Evolutionary conservation across 331 rosid species (phyloP), one percentile per base, ranked within the genome.

Genomic region (Stylosanthes scabra): DNA sequence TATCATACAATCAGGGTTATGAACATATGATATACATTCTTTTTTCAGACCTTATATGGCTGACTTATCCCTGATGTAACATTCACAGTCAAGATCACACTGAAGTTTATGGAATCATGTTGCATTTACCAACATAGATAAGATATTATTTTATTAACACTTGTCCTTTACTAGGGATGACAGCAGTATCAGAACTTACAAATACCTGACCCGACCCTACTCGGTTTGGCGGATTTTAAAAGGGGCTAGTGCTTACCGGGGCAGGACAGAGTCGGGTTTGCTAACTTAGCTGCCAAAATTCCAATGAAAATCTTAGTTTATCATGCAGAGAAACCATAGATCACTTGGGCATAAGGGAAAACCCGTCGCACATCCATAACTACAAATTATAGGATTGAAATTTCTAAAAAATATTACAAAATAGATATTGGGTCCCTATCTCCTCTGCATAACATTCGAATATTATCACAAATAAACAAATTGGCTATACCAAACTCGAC

Each of bases 41-140:
- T 34, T 34, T 34, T 41, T 63, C 41, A 40, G 28, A 64, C 77
- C 56, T 51, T 25, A 39, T 78, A 58, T 10, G 39, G 56, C 62
- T 58, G 25, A 44, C 65, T 69, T 59, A 62, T 77, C 49, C 70
- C 15, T 62, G 10, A 63, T 44, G 54, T 15, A 42, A 11, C 68
- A 20, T 42, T 11, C 69, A 44, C 15, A 42, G 25, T 13, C 78
- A 9, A 13, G 31, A 40, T 37, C 74, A 49, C 74, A 46, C 50
- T 57, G n/a, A n/a, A n/a, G 28, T 40, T n/a, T 44, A 5, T 16
- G 10, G 56, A 47, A 42, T 14, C 42, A 60, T 9, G 63, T 31
- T 31, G 28, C 49, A 62, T 20, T 25, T 11, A 37, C 63, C 29
- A 9, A 34, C 1, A 58, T 2, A 11, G 2, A 10, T 2, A 46